phyloP scores from a whole-genome alignment of 2,329 filamentous ascomycete species.

The Hypoxylon sp. region DNA sequence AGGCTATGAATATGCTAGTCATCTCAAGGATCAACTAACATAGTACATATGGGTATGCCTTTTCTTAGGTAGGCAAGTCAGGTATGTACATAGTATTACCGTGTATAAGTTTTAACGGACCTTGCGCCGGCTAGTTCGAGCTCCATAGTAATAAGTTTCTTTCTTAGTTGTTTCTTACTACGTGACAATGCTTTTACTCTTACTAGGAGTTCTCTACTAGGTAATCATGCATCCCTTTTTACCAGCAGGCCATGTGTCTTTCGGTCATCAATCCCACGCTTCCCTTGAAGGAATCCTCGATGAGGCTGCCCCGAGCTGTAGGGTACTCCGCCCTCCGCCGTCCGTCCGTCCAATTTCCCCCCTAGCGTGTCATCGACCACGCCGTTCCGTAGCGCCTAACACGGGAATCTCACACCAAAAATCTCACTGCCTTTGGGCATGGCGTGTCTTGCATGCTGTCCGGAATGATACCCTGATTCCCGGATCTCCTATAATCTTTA shows the following conservation, averaged over 20 bases:
- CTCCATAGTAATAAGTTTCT: slow-evolving; percentile 22
- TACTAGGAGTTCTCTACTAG: background rate
- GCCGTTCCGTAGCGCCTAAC: slow-evolving; percentile 29
- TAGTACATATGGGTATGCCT: slow-evolving; percentile 5
- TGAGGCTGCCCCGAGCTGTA: slow-evolving; percentile 37
- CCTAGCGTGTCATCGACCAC: slow-evolving; percentile 38
- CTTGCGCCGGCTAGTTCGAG: slow-evolving; percentile 35
- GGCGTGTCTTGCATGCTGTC: slow-evolving; percentile 37
- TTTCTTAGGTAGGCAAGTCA: background rate
- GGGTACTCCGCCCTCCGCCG: slow-evolving; percentile 25
- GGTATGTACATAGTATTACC: background rate
- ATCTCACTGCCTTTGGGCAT: slow-evolving; percentile 37
- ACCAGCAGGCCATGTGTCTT: background rate
- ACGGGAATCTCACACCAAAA: slow-evolving; percentile 30
- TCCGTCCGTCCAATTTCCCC: slow-evolving; percentile 34
- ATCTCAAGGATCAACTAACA: slow-evolving; percentile 38
- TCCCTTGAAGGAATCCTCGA: slow-evolving; percentile 29
- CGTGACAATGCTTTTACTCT: background rate
- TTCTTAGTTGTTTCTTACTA: background rate
- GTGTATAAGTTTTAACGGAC: background rate
- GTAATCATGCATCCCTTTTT: background rate
- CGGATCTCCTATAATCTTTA: slow-evolving; percentile 41
- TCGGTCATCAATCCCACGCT: slow-evolving; percentile 25
- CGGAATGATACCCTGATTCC: slow-evolving; percentile 42
- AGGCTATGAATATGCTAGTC: slow-evolving; percentile 42